Conservation (phyloP, 2,329 filamentous ascomycete species). For the Alternaria arborescens region DNA sequence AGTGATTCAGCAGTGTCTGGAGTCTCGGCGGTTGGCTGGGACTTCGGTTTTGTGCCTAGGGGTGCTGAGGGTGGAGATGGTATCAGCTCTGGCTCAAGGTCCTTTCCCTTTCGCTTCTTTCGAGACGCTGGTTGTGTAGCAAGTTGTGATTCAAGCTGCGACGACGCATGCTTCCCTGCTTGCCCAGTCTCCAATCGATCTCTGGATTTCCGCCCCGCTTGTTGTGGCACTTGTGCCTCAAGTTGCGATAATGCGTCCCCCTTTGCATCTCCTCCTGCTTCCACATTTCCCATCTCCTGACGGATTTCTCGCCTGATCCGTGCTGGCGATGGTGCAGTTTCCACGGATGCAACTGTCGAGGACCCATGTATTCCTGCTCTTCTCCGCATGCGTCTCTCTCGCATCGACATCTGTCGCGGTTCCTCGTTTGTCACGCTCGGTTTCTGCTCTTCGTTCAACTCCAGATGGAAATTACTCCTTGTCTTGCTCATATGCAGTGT, state of each 20-base stretch:
- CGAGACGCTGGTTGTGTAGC: not conserved
- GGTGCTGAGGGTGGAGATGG: conserved; percentile 30
- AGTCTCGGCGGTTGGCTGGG: conserved; percentile 8
- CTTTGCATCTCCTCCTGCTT: not conserved
- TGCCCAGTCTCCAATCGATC: not conserved
- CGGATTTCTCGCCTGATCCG: conserved; percentile 3
- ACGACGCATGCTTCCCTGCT: not conserved
- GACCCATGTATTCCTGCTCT: conserved; percentile 1
- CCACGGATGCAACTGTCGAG: not conserved
- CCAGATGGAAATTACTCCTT: not conserved
- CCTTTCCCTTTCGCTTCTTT: not conserved
- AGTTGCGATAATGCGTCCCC: not conserved
- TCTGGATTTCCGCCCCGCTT: not conserved
- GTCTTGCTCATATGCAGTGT: conserved; percentile 12
- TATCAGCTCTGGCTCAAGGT: not conserved
- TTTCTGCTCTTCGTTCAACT: conserved; percentile 2
- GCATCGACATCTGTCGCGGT: conserved; percentile 10
- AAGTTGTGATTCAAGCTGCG: not conserved
- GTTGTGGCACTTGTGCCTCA: not conserved
- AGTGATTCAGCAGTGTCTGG: conserved; percentile 8
- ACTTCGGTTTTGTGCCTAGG: conserved; percentile 1
- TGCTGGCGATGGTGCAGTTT: not conserved
- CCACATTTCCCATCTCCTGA: not conserved
- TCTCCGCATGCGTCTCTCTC: conserved; percentile 12
- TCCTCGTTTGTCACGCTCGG: not conserved